Percentiles rank a stretch among this genome's conserved stretches.
Conservation (phyloP, 768 basidiomycete genomes). For the Dacryopinax primogenitus region DNA sequence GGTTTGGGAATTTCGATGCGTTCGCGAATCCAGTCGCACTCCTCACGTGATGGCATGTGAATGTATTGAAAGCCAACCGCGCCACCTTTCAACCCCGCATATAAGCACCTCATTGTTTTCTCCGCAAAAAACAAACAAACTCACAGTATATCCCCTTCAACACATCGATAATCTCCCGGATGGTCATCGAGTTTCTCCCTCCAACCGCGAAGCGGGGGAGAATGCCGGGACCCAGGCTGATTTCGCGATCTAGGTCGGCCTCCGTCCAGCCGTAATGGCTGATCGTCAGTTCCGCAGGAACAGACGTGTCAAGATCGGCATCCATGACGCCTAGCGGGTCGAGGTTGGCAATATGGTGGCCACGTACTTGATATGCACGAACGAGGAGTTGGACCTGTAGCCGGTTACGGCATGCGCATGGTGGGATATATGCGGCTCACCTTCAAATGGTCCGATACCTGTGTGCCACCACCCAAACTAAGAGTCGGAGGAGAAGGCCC, state of each 20-base stretch:
- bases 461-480: slow-evolving; percentile 43
- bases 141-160: slow-evolving; percentile 89
- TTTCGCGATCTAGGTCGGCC: slow-evolving; percentile 85
- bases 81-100: slow-evolving; percentile 42
- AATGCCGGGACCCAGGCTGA: slow-evolving; percentile 89
- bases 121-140: slow-evolving; percentile 28
- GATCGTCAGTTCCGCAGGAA: slow-evolving; percentile 83
- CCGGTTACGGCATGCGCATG: neutral
- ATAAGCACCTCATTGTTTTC: neutral
- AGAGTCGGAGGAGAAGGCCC: slow-evolving; percentile 66
- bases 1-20: slow-evolving; percentile 90
- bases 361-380: slow-evolving; percentile 96
- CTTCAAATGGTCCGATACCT: slow-evolving; percentile 90
- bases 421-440: slow-evolving; percentile 31
- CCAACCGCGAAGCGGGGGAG: slow-evolving; percentile 86
- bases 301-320: slow-evolving; percentile 64
- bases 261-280: slow-evolving; percentile 93
- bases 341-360: slow-evolving; percentile 89
- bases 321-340: slow-evolving; percentile 92
- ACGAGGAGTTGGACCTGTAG: slow-evolving; percentile 88
- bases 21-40: slow-evolving; percentile 98
- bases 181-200: slow-evolving; percentile 72
- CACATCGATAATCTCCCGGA: slow-evolving; percentile 82
- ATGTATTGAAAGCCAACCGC: slow-evolving; percentile 82
- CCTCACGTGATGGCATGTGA: slow-evolving; percentile 95